Conservation (phyloP, 1,139 yeast species). For the Zygoascus hellenicus region DNA sequence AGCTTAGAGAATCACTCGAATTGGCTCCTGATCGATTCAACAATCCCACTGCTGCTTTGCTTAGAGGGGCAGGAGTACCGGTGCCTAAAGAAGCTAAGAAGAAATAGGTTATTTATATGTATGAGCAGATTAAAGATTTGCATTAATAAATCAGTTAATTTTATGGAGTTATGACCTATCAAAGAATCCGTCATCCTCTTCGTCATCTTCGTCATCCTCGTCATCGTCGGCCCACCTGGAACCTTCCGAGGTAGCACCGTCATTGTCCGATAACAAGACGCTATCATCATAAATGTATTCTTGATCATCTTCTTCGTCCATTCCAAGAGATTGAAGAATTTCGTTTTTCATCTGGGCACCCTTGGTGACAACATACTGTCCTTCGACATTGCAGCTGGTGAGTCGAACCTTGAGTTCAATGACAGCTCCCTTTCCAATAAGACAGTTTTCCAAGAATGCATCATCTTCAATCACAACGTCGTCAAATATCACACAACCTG, state of each 20-base stretch:
- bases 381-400: slow-evolving; percentile 79
- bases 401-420: slow-evolving; percentile 39
- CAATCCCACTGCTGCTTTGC: slow-evolving; percentile 37
- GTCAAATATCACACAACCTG: slow-evolving; percentile 77
- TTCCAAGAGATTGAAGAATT: slow-evolving; percentile 59
- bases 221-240: slow-evolving; percentile 19
- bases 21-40: slow-evolving; percentile 31
- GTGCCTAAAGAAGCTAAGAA: no score
- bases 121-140: background rate
- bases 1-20: slow-evolving; percentile 25
- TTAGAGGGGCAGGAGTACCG: slow-evolving; percentile 28
- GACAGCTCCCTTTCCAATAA: slow-evolving; percentile 63
- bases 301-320: slow-evolving; percentile 34
- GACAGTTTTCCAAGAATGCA: slow-evolving; percentile 68
- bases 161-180: slow-evolving; percentile 10
- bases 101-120: background rate
- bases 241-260: slow-evolving; percentile 43
- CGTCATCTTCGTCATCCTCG: slow-evolving; percentile 8
- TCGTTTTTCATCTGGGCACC: slow-evolving; percentile 71
- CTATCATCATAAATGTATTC: slow-evolving; percentile 24
- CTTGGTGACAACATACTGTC: slow-evolving; percentile 58
- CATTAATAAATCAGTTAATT: background rate
- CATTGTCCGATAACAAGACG: slow-evolving; percentile 29
- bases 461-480: slow-evolving; percentile 75
- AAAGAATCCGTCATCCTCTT: slow-evolving; percentile 11